Percentiles rank a stretch among this genome's conserved stretches.
phyloP scores from a whole-genome alignment of 1,284 basidiomycete genomes.

The Cystobasidium slooffiae region DNA sequence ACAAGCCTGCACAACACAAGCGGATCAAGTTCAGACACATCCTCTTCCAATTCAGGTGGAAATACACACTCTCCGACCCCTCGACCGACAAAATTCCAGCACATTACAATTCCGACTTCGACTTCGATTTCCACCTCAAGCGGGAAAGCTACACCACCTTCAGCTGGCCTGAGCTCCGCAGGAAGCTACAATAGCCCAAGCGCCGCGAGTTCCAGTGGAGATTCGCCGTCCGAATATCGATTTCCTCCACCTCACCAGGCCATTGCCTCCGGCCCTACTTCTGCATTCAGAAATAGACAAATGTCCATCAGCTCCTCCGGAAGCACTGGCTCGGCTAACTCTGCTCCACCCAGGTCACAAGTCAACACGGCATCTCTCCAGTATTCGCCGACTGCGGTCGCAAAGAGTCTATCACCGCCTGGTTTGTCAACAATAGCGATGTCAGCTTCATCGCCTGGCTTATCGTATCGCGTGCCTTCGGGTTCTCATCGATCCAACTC shows the following conservation, averaged over 20 bases:
- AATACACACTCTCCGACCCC: conserved; percentile 18
- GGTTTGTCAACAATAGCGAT: conserved; percentile 3
- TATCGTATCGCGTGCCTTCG: conserved; percentile 2
- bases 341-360: conserved; percentile 1
- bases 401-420: conserved; percentile 31
- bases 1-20: neutral
- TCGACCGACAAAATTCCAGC: neutral
- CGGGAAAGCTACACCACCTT: neutral
- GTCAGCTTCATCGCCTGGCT: conserved; percentile 12
- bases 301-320: conserved; percentile 24
- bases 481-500: conserved; percentile 13
- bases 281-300: conserved; percentile 4
- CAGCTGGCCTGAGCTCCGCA: neutral
- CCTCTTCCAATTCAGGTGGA: neutral
- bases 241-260: conserved; percentile 13
- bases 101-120: neutral
- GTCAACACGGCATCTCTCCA: neutral
- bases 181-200: conserved; percentile 1
- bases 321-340: conserved; percentile 16
- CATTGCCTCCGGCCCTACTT: neutral
- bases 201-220: conserved; percentile 10
- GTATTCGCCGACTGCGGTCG: neutral
- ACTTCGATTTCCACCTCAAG: neutral
- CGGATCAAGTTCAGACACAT: conserved; percentile 10
- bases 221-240: conserved; percentile 7